Base-by-base conservation (phyloP, 2,329 filamentous ascomycete species). In the Talaromyces sp. region DNA sequence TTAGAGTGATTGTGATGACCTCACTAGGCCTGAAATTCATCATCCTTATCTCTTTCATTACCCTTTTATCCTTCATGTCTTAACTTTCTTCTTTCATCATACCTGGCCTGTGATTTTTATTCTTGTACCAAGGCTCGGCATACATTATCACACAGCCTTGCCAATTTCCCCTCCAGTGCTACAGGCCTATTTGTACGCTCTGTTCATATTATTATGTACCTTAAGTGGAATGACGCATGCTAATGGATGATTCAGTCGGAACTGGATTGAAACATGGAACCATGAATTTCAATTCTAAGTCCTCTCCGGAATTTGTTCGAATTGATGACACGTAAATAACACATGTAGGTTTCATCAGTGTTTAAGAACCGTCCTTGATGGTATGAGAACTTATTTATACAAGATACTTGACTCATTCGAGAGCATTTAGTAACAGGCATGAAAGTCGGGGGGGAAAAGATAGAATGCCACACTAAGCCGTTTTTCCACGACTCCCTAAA, bases 141-240 rank as follows among this genome's bases (percentile, higher is more conserved):
- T 56, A 43, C 45, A 33, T 52, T 45, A 48, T 33, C 11, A 35
- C 35, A 52, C 35, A 52, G 57, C 45, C 48, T 43, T 41, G 51
- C 41, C 39, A n/a, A 54, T 59, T 53, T 52, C 37, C 22, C 45
- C 19, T 52, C n/a, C 52, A 45, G 52, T 59, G 57, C 45, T 53
- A 53, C 45, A 55, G 35, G 37, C 45, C 56, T 59, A 35, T 57
- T n/a, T 59, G 53, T 52, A 50, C 43, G 40, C 45, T 37, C 48
- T 41, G 45, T 56, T 56, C 53, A 52, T 59, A 56, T 46, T 59
- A 56, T 46, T 56, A 55, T 59, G 57, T 59, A 56, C 41, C 57
- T 56, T 56, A 56, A 59, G 53, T 59, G 54, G 43, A 56, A 50
- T 40, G 54, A 56, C 19, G 45, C 54, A 56, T 48, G 54, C 43